A percentile compares a stretch with the other conserved stretches of the same genome.
Conservation (phyloP, 2,329 filamentous ascomycete species). For the Phialophora macrospora region DNA sequence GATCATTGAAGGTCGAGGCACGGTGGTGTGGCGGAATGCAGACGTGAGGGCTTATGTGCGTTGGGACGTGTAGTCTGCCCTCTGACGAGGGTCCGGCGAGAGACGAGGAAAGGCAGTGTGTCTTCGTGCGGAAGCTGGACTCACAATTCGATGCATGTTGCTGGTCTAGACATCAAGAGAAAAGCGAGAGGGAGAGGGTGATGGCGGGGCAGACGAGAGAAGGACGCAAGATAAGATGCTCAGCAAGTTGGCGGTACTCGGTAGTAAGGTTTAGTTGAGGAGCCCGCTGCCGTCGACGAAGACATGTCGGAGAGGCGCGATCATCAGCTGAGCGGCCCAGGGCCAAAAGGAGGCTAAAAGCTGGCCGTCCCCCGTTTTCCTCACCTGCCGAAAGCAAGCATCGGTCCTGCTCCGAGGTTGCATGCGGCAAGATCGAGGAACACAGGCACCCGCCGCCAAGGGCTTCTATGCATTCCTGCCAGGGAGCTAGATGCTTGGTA, state of each 20-base stretch:
- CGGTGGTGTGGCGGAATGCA: not conserved
- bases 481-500: constrained; percentile 8
- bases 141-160: constrained; percentile 30
- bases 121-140: constrained; percentile 23
- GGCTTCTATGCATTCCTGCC: constrained; percentile 5
- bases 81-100: constrained; percentile 28
- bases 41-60: constrained; percentile 10
- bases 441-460: constrained; percentile 1
- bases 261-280: not conserved
- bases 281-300: constrained; percentile 6
- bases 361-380: constrained; percentile 5
- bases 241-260: constrained; percentile 1
- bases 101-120: constrained; percentile 27
- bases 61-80: constrained; percentile 15
- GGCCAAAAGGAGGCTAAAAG: constrained; percentile 6
- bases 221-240: not conserved
- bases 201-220: constrained; percentile 1
- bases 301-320: constrained; percentile 10
- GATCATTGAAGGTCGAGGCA: constrained; percentile 21
- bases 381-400: constrained; percentile 10
- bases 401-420: constrained; percentile 13
- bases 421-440: constrained; percentile 11
- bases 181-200: constrained; percentile 6
- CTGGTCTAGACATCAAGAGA: constrained; percentile 26
- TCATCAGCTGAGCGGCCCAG: constrained; percentile 16